Conservation (phyloP, 495 filamentous ascomycete species). For the Neurospora sp. region DNA sequence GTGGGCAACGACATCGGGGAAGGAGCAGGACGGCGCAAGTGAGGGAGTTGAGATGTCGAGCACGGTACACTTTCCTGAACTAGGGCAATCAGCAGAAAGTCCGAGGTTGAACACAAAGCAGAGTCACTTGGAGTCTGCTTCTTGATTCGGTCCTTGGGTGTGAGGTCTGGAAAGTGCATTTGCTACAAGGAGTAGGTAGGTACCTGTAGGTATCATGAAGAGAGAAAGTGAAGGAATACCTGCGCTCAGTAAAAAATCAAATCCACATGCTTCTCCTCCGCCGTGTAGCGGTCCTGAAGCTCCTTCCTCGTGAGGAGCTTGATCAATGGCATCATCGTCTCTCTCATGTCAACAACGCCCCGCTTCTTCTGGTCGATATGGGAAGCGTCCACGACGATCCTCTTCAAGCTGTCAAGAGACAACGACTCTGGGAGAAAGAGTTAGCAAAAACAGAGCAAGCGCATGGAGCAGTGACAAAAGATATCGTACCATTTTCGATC, state of each 20-base stretch:
- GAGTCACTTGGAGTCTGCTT: background rate
- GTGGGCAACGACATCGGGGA: background rate
- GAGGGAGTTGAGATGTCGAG: background rate
- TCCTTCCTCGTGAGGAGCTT: slow-evolving; percentile 55
- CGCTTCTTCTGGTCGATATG: slow-evolving; percentile 88
- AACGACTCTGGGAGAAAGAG: slow-evolving; percentile 46
- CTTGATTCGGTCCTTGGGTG: background rate
- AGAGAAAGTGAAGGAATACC: background rate
- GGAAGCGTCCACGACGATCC: slow-evolving; percentile 80
- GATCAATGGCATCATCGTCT: slow-evolving; percentile 68
- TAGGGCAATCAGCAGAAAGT: background rate
- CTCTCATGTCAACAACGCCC: slow-evolving; percentile 85
- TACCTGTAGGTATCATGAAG: background rate
- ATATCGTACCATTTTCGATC: slow-evolving; percentile 58
- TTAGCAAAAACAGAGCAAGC: slow-evolving; percentile 11
- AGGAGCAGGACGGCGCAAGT: background rate
- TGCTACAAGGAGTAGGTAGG: background rate
- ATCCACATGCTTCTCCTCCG: slow-evolving; percentile 38
- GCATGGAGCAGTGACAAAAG: background rate
- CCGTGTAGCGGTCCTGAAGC: slow-evolving; percentile 58
- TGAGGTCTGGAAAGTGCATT: background rate
- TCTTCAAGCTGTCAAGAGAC: slow-evolving; percentile 55
- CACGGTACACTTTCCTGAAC: background rate
- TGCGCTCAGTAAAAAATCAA: slow-evolving; percentile 48
- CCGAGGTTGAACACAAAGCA: background rate